These are phyloP conservation scores for Podospora pseudopauciseta DNA, from an alignment of 495 filamentous ascomycete species.

Conservation along the genomic window DNA sequence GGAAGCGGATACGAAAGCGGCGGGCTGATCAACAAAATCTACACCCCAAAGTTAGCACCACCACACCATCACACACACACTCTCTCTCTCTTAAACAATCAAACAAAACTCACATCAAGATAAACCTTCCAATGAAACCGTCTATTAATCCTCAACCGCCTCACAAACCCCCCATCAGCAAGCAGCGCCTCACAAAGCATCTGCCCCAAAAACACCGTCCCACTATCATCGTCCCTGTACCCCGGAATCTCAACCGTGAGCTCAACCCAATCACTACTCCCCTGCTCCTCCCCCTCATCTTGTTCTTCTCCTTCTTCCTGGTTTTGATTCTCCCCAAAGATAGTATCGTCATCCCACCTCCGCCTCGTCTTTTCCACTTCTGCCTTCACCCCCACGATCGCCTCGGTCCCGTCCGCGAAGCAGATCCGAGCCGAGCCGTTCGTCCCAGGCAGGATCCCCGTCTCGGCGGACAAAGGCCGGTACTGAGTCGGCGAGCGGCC, in stretches of 20 bases:
- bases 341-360: slow-evolving; percentile 30
- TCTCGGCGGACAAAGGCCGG: slow-evolving; percentile 84
- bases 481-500: slow-evolving; percentile 79
- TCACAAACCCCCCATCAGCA: slow-evolving; percentile 66
- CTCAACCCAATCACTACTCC: slow-evolving; percentile 69
- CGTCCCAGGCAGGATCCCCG: slow-evolving; percentile 78
- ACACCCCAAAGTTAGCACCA: slow-evolving; percentile 16
- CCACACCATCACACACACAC: too few relatives aligned
- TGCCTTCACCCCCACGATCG: slow-evolving; percentile 89
- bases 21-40: slow-evolving; percentile 92
- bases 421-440: slow-evolving; percentile 92
- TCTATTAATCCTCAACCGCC: slow-evolving; percentile 73
- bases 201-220: slow-evolving; percentile 77
- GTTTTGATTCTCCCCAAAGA: slow-evolving; percentile 25
- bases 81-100: too few relatives aligned
- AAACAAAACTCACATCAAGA: slow-evolving; percentile 66
- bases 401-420: slow-evolving; percentile 92
- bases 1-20: slow-evolving; percentile 89
- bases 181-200: slow-evolving; percentile 89
- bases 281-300: slow-evolving; percentile 19
- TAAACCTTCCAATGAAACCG: slow-evolving; percentile 96
- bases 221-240: slow-evolving; percentile 82
- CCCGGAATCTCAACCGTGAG: slow-evolving; percentile 83
- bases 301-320: slow-evolving; percentile 20
- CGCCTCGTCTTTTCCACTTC: slow-evolving; percentile 73